Evolutionary conservation across 805 yeast genomes (phyloP).

Genomic region (Yarrowia osloensis): DNA sequence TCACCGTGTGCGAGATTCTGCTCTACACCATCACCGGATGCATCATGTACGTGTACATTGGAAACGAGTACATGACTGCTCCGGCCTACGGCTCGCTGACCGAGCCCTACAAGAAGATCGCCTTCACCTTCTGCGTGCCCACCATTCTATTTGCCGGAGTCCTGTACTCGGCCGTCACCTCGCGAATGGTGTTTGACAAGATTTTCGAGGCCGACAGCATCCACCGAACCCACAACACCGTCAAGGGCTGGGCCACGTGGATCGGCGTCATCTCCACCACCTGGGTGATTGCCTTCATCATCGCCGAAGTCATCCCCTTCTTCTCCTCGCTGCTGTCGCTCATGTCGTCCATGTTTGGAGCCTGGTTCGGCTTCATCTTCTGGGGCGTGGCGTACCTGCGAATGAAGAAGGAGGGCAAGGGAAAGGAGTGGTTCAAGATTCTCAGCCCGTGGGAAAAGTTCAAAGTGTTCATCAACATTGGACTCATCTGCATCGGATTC

Average conservation of each 20-base stretch:
- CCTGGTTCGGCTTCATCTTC: constrained; percentile 66
- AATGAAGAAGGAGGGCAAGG: constrained; percentile 45
- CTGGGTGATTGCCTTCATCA: constrained; percentile 58
- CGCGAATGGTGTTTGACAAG: constrained; percentile 53
- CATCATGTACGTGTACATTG: constrained; percentile 59
- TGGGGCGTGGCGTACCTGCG: constrained; percentile 61
- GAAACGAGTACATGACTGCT: constrained; percentile 53
- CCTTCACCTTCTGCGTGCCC: constrained; percentile 64
- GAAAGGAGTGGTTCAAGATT: constrained; percentile 39
- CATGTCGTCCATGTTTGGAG: constrained; percentile 63
- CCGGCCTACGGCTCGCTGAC: constrained; percentile 60
- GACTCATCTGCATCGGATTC: constrained; percentile 51
- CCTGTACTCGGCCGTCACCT: constrained; percentile 55
- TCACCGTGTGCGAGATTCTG: constrained; percentile 53
- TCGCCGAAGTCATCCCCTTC: constrained; percentile 67
- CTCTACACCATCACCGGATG: constrained; percentile 59
- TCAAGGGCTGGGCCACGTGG: constrained; percentile 58
- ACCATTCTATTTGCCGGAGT: constrained; percentile 59
- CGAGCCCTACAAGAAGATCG: constrained; percentile 52
- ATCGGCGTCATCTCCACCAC: constrained; percentile 46
- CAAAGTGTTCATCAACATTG: constrained; percentile 45
- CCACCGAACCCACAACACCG: constrained; percentile 53
- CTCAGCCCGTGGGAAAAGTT: constrained; percentile 44
- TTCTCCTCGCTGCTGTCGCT: constrained; percentile 58
- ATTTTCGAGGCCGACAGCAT: constrained; percentile 48